These are phyloP conservation scores for Ceratobasidium sp. DNA, from an alignment of 1,284 basidiomycete genomes.

Conservation along the genomic window DNA sequence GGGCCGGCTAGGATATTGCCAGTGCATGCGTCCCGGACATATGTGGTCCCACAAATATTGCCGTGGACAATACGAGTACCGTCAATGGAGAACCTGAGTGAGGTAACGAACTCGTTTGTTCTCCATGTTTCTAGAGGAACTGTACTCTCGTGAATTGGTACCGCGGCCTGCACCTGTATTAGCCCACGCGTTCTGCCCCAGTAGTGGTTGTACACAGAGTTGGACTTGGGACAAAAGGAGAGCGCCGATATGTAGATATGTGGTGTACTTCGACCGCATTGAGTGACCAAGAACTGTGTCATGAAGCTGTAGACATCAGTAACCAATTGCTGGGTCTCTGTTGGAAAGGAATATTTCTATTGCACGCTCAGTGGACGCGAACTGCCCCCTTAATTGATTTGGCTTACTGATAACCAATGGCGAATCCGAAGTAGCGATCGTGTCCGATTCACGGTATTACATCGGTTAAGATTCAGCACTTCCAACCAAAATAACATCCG, in stretches of 20 bases:
- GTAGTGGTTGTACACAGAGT: neutral
- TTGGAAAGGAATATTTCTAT: neutral
- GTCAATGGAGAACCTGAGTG: neutral
- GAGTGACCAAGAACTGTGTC: neutral
- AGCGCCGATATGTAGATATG: slow-evolving; percentile 3
- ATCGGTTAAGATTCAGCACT: neutral
- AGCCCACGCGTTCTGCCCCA: neutral
- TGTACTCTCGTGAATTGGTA: neutral
- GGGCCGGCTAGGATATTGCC: no score
- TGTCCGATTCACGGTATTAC: neutral
- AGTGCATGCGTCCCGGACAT: neutral
- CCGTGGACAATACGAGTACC: neutral
- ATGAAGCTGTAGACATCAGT: neutral
- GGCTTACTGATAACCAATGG: neutral
- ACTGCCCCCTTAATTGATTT: neutral
- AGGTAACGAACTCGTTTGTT: neutral
- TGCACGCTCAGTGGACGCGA: neutral
- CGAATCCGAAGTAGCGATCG: neutral
- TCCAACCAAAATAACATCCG: slow-evolving; percentile 4
- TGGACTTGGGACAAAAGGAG: neutral
- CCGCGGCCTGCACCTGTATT: neutral
- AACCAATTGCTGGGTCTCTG: neutral
- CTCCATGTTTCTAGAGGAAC: neutral
- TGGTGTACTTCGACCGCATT: neutral
- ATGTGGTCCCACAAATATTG: slow-evolving; percentile 49